phyloP scores from a whole-genome alignment of 83 land plant genomes.

The Picea abies region DNA sequence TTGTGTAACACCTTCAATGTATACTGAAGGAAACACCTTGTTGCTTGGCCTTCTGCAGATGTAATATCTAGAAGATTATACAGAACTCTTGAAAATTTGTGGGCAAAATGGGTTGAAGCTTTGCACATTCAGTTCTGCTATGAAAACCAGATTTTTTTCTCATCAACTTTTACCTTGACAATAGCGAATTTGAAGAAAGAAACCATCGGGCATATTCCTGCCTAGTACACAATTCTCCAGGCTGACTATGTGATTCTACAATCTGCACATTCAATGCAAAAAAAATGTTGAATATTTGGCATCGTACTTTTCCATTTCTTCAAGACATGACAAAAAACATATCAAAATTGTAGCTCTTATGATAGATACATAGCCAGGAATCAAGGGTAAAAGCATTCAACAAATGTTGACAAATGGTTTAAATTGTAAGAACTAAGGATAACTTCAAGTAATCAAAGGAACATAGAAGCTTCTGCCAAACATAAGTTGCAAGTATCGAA shows the following conservation, averaged over 20 bases:
- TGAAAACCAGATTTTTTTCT: not conserved
- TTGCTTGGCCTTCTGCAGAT: slow-evolving; percentile 57
- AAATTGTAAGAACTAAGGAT: not conserved
- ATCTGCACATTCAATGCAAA: slow-evolving; percentile 48
- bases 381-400: not conserved
- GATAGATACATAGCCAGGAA: not conserved
- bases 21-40: slow-evolving; percentile 54
- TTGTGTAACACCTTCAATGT: slow-evolving; percentile 47
- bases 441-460: not conserved
- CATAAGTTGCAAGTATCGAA: not conserved
- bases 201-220: slow-evolving; percentile 98
- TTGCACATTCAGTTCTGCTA: not conserved
- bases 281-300: not conserved
- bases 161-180: slow-evolving; percentile 64
- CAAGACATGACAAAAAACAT: not conserved
- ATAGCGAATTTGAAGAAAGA: slow-evolving; percentile 71
- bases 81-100: not conserved
- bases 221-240: slow-evolving; percentile 85
- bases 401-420: not conserved
- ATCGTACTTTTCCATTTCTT: not conserved
- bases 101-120: not conserved
- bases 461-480: not conserved
- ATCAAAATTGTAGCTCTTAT: not conserved
- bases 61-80: not conserved
- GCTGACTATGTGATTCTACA: slow-evolving; percentile 71